Base-by-base conservation (phyloP, 345 rosid species). In the Salix udensis region DNA sequence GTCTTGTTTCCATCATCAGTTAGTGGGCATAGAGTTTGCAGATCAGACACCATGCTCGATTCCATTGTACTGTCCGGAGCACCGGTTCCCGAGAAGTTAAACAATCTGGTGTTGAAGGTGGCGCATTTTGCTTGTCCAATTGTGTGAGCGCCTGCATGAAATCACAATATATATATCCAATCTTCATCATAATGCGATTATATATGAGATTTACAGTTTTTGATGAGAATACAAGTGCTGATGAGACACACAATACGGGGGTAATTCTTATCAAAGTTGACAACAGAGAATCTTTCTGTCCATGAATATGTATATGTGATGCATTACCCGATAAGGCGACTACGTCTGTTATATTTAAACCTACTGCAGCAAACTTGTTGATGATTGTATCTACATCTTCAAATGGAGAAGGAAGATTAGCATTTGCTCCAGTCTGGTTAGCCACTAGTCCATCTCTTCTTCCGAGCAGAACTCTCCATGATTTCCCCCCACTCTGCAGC, bases 401-500 rank as follows among this genome's bases (percentile, higher is more conserved):
- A 69, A 85, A 77, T 50, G 98, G 98, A 76, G 91, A 75, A 76
- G 98, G 97, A 48, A 94, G 90, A 21, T 52, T 31, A 28, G 5
- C 62, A 37, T 88, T 84, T 65, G 97, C 91, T 74, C 80, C 87
- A 18, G 86, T 79, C 72, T 70, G 87, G 84, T 88, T 94, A 71
- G 96, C 88, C 42, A 87, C 84, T 0, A 84, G 62, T 15, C 89
- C 96, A 75, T 94, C 98, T 80, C 92, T 90, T 86, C 97, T 86
- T 78, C 97, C 97, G 69, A 94, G 69, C 26, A 67, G 72, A 21
- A 92, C 97, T 69, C 50, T 88, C 97, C 97, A 94, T 2, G 73
- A 69, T 13, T 88, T 87, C 34, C 98, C 98, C 81, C 98, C 96
- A 40, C 92, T 90, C 96, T 94, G 85, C 84, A 82, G 71, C 73